Base-by-base conservation (phyloP, 768 basidiomycete species). In the Sarcodon sp. region DNA sequence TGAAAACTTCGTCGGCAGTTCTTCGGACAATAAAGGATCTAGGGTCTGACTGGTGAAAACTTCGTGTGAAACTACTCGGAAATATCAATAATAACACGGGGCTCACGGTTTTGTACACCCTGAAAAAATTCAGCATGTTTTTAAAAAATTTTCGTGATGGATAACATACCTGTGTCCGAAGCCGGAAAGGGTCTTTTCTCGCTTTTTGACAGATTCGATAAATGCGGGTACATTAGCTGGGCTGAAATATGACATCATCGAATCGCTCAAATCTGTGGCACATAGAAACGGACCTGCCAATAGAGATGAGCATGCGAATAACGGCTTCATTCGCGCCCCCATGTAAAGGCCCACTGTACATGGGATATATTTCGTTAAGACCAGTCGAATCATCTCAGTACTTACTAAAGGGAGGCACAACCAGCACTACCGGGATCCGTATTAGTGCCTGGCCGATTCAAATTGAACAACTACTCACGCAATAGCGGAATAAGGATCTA, bases 241-340 rank as follows among this genome's bases (percentile, higher is more conserved):
- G 50, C 83, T 85, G 52, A 6, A 45, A 35, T 32, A 49, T 53
- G 15, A 33, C 13, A 35, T 41, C 41, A 43, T 39, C 6, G 18
- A 39, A 37, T 39, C 6, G n/a, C 13, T 16, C 15, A 9, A n/a
- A 33, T 11, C 7, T n/a, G n/a, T 33, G n/a, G 18, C 35, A 21
- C 6, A 16, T 15, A 12, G 10, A 9, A 3, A 61, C 78, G 57
- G 56, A 86, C 77, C 77, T 79, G 56, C 88, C 90, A 52, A 94
- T 91, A 1, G 86, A 80, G 38, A 89, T 73, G 37, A 94, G 69
- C 92, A 94, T 94, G 11, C 92, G 80, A 58, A 94, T 90, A 51
- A 94, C 91, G 5, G 91, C 89, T 62, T 94, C 90, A 55, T 91
- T 91, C 3, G 90, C 91, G 46, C 90, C 89, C 76, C 81, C 83